Conservation (phyloP, 2,329 filamentous ascomycete species). For the Xylariales sp. region DNA sequence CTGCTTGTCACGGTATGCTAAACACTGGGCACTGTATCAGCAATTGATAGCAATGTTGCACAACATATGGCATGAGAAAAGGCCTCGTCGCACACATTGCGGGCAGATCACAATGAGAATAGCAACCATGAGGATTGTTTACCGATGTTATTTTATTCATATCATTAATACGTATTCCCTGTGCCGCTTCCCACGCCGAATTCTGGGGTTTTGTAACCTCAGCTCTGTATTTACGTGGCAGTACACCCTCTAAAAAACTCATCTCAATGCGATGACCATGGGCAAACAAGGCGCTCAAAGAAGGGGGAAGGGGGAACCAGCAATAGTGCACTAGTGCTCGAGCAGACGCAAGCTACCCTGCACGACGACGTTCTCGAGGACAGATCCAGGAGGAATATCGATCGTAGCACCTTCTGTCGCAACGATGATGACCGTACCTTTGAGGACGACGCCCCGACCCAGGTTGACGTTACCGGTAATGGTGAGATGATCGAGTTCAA, state of each 20-base stretch:
- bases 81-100: background rate
- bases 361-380: slow-evolving; percentile 97
- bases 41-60: no score
- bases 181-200: background rate
- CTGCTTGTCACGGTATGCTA: no score
- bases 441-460: slow-evolving; percentile 89
- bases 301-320: background rate
- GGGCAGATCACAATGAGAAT: slow-evolving; percentile 9
- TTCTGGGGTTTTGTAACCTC: background rate
- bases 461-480: slow-evolving; percentile 98
- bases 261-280: slow-evolving; percentile 1
- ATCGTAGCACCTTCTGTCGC: slow-evolving; percentile 97
- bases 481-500: slow-evolving; percentile 90
- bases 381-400: slow-evolving; percentile 91
- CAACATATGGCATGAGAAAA: no score
- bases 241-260: slow-evolving; percentile 3
- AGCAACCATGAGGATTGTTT: background rate
- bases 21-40: no score
- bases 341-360: slow-evolving; percentile 84
- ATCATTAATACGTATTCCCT: slow-evolving; percentile 7
- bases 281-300: background rate
- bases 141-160: slow-evolving; percentile 4
- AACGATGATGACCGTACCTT: slow-evolving; percentile 98
- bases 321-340: slow-evolving; percentile 55
- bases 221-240: slow-evolving; percentile 4